These are phyloP conservation scores for Smittium culicis DNA, from an alignment of 371 early-diverging fungal species.

Conservation along the genomic window DNA sequence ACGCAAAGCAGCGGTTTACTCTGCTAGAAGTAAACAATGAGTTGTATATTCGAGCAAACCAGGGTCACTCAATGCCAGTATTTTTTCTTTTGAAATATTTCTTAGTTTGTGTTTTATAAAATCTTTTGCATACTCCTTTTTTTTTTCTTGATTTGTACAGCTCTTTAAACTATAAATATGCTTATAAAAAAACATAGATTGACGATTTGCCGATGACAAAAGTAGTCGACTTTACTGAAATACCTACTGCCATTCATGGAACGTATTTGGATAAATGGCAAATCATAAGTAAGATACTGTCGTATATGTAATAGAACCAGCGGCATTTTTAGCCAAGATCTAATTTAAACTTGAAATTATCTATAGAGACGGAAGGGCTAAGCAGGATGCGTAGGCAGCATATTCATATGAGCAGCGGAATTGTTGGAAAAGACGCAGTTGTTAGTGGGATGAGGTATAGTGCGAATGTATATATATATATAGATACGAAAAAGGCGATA, in stretches of 20 bases:
- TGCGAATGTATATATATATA: constrained; percentile 54
- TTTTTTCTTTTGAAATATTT: constrained; percentile 4
- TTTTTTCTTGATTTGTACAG: no score
- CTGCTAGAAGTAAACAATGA: constrained; percentile 22
- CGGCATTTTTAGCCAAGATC: neutral
- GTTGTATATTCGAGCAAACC: constrained; percentile 60
- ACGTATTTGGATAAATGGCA: constrained; percentile 44
- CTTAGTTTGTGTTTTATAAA: no score
- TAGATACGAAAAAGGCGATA: constrained; percentile 51
- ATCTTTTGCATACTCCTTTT: no score
- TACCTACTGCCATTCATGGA: constrained; percentile 53
- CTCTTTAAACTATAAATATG: no score
- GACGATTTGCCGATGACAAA: constrained; percentile 37
- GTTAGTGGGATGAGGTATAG: constrained; percentile 59
- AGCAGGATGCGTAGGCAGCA: constrained; percentile 68
- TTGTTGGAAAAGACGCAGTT: constrained; percentile 48
- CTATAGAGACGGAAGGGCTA: constrained; percentile 40
- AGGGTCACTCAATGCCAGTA: constrained; percentile 55
- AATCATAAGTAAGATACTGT: constrained; percentile 39
- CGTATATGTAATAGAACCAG: no score
- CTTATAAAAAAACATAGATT: constrained; percentile 16
- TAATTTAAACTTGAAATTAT: neutral
- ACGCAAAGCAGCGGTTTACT: constrained; percentile 61
- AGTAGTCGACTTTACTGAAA: constrained; percentile 30
- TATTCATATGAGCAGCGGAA: constrained; percentile 72